These are phyloP conservation scores for Ascoidea asiatica DNA, from an alignment of 805 yeast species.

Conservation along the genomic window DNA sequence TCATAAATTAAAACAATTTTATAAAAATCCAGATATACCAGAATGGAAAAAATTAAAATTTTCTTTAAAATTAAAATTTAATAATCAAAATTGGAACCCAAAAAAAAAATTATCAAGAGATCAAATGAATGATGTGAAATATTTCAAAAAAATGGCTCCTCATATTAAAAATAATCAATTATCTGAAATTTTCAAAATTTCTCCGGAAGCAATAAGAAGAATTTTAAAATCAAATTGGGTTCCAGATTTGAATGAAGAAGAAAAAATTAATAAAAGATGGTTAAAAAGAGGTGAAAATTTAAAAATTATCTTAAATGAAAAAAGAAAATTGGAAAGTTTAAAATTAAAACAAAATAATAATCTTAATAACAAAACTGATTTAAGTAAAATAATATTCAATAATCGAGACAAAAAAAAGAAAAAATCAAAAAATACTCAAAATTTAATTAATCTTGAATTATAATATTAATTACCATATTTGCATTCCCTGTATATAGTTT, in stretches of 20 bases:
- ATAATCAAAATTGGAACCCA: constrained; percentile 53
- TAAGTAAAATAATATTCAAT: too few species aligned
- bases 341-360: too few species aligned
- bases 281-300: constrained; percentile 29
- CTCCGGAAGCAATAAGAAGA: constrained; percentile 75
- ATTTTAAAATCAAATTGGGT: constrained; percentile 68
- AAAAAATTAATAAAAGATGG: constrained; percentile 37
- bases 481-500: too few species aligned
- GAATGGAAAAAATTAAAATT: constrained; percentile 62
- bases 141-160: constrained; percentile 43
- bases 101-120: constrained; percentile 50
- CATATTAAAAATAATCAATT: constrained; percentile 44
- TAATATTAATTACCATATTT: too few species aligned
- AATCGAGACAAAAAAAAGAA: too few species aligned
- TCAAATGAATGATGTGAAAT: constrained; percentile 51
- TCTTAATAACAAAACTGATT: too few species aligned
- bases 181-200: constrained; percentile 50
- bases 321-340: too few species aligned
- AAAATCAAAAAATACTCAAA: too few species aligned
- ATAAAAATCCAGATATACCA: constrained; percentile 22
- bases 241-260: constrained; percentile 45
- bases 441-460: too few species aligned
- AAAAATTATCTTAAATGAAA: constrained; percentile 8
- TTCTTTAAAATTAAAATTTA: constrained; percentile 47
- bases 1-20: constrained; percentile 10